phyloP scores from a whole-genome alignment of 1,284 basidiomycete genomes.

The Boletus semigastroideus region DNA sequence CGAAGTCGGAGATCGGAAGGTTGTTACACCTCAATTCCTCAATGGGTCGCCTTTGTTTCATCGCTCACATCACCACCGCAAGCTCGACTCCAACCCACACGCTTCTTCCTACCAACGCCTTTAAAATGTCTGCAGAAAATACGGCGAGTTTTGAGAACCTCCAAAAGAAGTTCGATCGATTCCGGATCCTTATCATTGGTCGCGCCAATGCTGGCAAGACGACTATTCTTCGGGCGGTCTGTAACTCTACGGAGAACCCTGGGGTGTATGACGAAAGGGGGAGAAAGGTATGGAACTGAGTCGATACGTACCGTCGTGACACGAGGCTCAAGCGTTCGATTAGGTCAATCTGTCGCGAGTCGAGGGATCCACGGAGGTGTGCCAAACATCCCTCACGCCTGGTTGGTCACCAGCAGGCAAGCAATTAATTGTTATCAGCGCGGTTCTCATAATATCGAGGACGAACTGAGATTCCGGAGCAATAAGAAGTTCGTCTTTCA shows the following conservation, averaged over 20 bases:
- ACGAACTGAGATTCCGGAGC: background rate
- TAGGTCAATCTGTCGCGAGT: background rate
- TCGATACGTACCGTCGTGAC: too few relatives aligned
- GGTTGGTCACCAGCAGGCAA: background rate
- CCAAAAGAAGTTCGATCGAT: too few relatives aligned
- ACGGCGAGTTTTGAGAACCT: too few relatives aligned
- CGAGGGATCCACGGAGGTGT: background rate
- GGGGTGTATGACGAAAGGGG: background rate
- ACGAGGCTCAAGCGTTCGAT: background rate
- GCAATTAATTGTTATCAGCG: background rate
- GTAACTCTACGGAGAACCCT: constrained; percentile 2
- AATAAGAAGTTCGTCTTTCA: background rate
- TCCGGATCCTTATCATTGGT: background rate
- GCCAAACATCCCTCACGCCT: too few relatives aligned
- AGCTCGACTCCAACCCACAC: background rate
- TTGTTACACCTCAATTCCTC: background rate
- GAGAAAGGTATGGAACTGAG: constrained; percentile 14
- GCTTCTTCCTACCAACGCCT: background rate
- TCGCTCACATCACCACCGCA: background rate
- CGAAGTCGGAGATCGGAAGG: background rate
- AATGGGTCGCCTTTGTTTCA: background rate
- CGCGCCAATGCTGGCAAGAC: constrained; percentile 8
- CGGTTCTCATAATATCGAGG: background rate
- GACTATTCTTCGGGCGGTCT: constrained; percentile 5
- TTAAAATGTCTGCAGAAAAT: background rate